Percentiles rank a stretch among this genome's conserved stretches.
Conservation (phyloP, 2,329 filamentous ascomycete species). For the Cercospora nicotianae region DNA sequence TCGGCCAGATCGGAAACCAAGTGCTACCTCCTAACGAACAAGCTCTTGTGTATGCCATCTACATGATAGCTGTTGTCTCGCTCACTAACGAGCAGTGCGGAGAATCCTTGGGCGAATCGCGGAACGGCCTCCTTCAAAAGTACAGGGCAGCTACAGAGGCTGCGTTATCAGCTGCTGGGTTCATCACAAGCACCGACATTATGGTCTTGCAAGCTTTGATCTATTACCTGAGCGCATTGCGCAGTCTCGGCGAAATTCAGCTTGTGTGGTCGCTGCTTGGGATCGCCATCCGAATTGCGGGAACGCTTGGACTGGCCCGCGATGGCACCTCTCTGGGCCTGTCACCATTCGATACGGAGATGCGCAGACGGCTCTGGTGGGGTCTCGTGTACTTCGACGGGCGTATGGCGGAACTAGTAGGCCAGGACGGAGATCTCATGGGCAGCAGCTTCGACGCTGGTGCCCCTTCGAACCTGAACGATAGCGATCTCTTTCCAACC, state of each 20-base stretch:
- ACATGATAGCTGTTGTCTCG: slow-evolving; percentile 36
- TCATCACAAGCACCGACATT: slow-evolving; percentile 35
- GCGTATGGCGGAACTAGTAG: slow-evolving; percentile 63
- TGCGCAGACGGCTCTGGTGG: slow-evolving; percentile 40
- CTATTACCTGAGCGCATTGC: slow-evolving; percentile 32
- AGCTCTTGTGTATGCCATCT: slow-evolving; percentile 41
- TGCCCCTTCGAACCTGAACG: slow-evolving; percentile 54
- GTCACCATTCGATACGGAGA: slow-evolving; percentile 39
- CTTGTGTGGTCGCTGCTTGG: slow-evolving; percentile 33
- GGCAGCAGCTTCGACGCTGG: slow-evolving; percentile 30
- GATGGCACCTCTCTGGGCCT: slow-evolving; percentile 35
- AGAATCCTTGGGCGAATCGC: slow-evolving; percentile 27
- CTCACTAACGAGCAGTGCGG: slow-evolving; percentile 36
- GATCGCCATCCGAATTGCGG: slow-evolving; percentile 47
- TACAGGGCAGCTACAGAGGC: slow-evolving; percentile 32
- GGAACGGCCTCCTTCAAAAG: slow-evolving; percentile 24
- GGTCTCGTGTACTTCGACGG: slow-evolving; percentile 64
- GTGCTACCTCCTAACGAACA: slow-evolving; percentile 51
- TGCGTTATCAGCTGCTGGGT: slow-evolving; percentile 32
- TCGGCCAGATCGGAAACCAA: slow-evolving; percentile 59
- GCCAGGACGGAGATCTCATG: slow-evolving; percentile 32
- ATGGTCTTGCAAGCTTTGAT: slow-evolving; percentile 36
- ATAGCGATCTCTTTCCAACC: slow-evolving; percentile 50
- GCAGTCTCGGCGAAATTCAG: slow-evolving; percentile 28
- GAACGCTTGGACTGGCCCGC: slow-evolving; percentile 42